Evolutionary conservation across 2,329 filamentous ascomycete species (phyloP), one percentile per base, ranked within the genome.

Genomic region (Arthrobotrys iridis): DNA sequence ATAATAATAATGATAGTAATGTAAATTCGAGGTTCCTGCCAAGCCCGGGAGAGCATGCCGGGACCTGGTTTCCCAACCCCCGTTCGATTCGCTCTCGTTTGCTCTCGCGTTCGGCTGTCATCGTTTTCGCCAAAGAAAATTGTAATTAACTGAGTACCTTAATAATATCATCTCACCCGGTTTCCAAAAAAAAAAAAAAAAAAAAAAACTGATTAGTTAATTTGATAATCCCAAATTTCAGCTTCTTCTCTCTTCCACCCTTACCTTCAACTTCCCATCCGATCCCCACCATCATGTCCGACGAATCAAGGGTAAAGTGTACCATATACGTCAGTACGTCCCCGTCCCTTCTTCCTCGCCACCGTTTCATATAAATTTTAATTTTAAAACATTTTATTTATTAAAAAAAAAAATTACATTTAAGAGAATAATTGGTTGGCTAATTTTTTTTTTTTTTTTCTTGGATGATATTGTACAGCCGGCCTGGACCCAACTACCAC

Each of bases 271-370:
- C 48, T 52, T n/a, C n/a, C 10, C 13, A 58, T 35, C 52, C n/a
- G 8, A 7, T 13, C 18, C 18, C 18, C 3, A 18, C 28, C 28
- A n/a, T 33, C 20, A 96, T 97, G 92, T 89, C 92, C 30, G 93
- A 97, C 82, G 85, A 90, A 62, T 85, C 91, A 58, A 89, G 94
- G 77, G 90, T 94, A 83, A 97, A 97, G 83, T 89, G 92, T 48
- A 99, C 95, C 8, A 87, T 99, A 77, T 96, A 96, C 81, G 92
- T 99, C 59, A 77, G 79, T 79, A 72, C 20, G 65, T 76, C 50
- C 11, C 40, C n/a, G n/a, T 28, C n/a, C 15, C 33, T 33, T 43
- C 18, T 24, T 10, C 13, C 40, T 41, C 64, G 13, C 35, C 10
- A n/a, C 57, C 6, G 6, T 13, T 6, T 6, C 13, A 37, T 37